Evolutionary conservation across 2,329 filamentous ascomycete species (phyloP).

Genomic region (Xylariaceae sp.): DNA sequence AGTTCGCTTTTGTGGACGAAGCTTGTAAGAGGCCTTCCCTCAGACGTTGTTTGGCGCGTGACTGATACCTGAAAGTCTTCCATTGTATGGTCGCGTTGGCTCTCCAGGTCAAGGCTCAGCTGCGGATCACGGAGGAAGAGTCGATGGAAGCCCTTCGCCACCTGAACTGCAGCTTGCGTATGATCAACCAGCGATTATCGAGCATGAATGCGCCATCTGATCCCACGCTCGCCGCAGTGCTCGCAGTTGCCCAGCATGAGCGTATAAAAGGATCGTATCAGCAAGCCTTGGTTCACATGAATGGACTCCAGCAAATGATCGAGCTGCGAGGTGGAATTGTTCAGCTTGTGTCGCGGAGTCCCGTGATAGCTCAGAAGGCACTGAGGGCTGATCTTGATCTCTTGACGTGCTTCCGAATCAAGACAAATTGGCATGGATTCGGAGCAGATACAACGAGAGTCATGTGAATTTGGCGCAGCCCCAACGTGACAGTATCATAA

Average conservation of each 20-base stretch:
- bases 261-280: conserved; percentile 17
- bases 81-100: conserved; percentile 24
- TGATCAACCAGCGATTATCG: conserved; percentile 26
- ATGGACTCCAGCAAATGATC: conserved; percentile 26
- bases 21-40: conserved; percentile 21
- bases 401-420: conserved; percentile 3
- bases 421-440: conserved; percentile 2
- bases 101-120: conserved; percentile 2
- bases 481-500: not conserved
- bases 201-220: conserved; percentile 16
- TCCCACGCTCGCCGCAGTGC: conserved; percentile 23
- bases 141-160: conserved; percentile 19
- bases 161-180: conserved; percentile 19
- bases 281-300: conserved; percentile 24
- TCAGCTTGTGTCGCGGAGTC: conserved; percentile 9
- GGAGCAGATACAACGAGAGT: not conserved
- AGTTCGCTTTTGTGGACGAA: conserved; percentile 25
- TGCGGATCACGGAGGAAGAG: conserved; percentile 4
- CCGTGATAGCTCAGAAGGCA: conserved; percentile 19
- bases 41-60: not conserved
- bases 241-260: conserved; percentile 23
- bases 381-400: conserved; percentile 21
- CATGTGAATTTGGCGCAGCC: not conserved
- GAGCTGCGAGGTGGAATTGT: conserved; percentile 26
- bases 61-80: conserved; percentile 14